Conservation (phyloP, 306 rosid species). For the Hippophae gyantsensis region DNA sequence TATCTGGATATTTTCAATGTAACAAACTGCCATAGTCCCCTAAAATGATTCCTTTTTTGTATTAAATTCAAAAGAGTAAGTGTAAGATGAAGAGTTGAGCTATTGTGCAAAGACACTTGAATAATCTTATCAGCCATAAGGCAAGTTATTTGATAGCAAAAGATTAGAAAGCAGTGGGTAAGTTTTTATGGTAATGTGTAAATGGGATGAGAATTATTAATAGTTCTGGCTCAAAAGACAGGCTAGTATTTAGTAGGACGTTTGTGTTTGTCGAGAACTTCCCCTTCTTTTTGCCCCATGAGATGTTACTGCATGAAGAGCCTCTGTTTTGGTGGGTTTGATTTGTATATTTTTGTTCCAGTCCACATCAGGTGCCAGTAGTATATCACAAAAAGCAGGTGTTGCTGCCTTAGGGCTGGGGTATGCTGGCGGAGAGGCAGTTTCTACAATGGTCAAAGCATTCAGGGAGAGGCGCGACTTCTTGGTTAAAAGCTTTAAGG, state of each 20-base stretch:
- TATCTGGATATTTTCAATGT: too few relatives aligned
- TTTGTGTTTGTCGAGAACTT: too few relatives aligned
- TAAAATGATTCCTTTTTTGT: too few relatives aligned
- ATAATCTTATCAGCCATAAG: not conserved
- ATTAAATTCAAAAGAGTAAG: not conserved
- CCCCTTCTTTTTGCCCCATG: too few relatives aligned
- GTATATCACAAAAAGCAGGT: constrained; percentile 88
- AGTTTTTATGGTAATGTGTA: not conserved
- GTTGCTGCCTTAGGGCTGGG: constrained; percentile 94
- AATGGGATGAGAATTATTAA: too few relatives aligned
- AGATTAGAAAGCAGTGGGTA: not conserved
- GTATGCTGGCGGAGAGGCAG: constrained; percentile 89
- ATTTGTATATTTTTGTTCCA: constrained; percentile 22
- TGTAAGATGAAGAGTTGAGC: not conserved
- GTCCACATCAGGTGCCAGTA: constrained; percentile 91
- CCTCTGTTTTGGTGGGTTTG: too few relatives aligned
- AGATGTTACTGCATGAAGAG: too few relatives aligned
- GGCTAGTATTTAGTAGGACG: too few relatives aligned
- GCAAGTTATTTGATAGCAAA: not conserved
- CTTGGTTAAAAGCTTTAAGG: constrained; percentile 70
- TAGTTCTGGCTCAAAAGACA: too few relatives aligned
- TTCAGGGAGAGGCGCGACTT: constrained; percentile 84
- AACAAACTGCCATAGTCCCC: too few relatives aligned
- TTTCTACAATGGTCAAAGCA: constrained; percentile 77
- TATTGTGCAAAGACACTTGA: not conserved